A percentile compares a stretch with the other conserved stretches of the same genome.
phyloP scores from a whole-genome alignment of 1,139 yeast species.

The Fermentozyma sake region DNA sequence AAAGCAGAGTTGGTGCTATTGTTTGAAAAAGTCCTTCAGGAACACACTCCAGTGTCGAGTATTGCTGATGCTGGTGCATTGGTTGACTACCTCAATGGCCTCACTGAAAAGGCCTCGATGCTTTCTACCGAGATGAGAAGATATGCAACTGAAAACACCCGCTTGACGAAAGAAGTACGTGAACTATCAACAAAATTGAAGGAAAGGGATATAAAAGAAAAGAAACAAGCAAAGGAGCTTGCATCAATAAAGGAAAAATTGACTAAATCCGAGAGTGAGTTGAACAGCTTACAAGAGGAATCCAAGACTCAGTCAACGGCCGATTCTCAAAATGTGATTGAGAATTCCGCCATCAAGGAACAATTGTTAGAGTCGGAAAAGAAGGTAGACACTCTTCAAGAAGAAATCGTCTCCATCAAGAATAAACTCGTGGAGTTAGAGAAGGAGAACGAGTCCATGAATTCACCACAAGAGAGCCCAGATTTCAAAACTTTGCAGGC shows the following conservation, averaged over 20 bases:
- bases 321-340: slow-evolving; percentile 1
- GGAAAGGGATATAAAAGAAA: neutral
- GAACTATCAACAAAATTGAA: slow-evolving; percentile 2
- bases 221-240: too few relatives aligned
- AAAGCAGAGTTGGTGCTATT: slow-evolving; percentile 57
- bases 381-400: neutral
- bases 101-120: slow-evolving; percentile 58
- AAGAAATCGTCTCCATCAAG: neutral
- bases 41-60: slow-evolving; percentile 75
- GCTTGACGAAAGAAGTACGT: slow-evolving; percentile 5
- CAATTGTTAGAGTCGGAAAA: slow-evolving; percentile 1
- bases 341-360: neutral
- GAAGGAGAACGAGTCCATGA: too few relatives aligned
- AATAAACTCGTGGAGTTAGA: slow-evolving; percentile 1
- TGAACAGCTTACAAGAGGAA: too few relatives aligned
- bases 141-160: slow-evolving; percentile 12
- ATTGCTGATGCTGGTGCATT: slow-evolving; percentile 68
- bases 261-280: too few relatives aligned
- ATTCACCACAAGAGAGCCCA: too few relatives aligned
- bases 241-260: too few relatives aligned
- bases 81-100: slow-evolving; percentile 64
- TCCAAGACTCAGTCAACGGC: neutral
- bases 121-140: slow-evolving; percentile 48
- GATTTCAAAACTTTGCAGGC: too few relatives aligned
- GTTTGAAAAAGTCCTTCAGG: slow-evolving; percentile 71